Percentiles rank a stretch among this genome's conserved stretches.
phyloP scores from a whole-genome alignment of 148 eudicot genomes.

The Bassia scoparia region DNA sequence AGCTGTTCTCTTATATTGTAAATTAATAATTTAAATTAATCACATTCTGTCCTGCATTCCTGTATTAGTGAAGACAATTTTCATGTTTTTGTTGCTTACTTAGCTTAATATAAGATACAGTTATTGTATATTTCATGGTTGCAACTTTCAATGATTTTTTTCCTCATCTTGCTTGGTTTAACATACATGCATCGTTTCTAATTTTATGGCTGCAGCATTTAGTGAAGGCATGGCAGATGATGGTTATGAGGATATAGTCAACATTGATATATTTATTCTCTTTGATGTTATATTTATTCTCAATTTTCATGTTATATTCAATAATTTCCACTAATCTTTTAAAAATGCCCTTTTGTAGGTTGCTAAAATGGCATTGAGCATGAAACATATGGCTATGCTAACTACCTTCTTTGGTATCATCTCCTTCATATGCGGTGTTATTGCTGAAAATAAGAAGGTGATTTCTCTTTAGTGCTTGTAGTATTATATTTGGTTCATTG shows the following conservation, averaged over 20 bases:
- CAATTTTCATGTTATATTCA: too few relatives aligned
- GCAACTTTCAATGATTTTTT: too few relatives aligned
- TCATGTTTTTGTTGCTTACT: not conserved
- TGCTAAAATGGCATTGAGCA: slow-evolving; percentile 24
- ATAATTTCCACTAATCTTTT: too few relatives aligned
- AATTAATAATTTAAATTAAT: not conserved
- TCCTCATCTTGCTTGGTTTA: not conserved
- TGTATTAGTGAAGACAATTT: not conserved
- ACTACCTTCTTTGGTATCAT: slow-evolving; percentile 51
- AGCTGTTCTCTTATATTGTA: not conserved
- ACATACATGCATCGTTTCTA: not conserved
- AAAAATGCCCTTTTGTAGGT: not conserved
- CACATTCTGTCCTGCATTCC: not conserved
- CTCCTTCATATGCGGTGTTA: slow-evolving; percentile 66
- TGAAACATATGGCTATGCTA: slow-evolving; percentile 53
- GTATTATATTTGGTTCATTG: too few relatives aligned
- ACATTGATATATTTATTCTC: slow-evolving; percentile 77
- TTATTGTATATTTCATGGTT: too few relatives aligned
- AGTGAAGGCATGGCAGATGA: slow-evolving; percentile 80
- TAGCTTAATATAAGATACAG: too few relatives aligned
- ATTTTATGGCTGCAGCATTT: slow-evolving; percentile 50
- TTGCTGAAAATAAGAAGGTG: slow-evolving; percentile 94
- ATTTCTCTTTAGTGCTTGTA: not conserved
- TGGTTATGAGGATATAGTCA: slow-evolving; percentile 71
- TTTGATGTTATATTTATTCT: too few relatives aligned